A percentile compares a stretch with the other conserved stretches of the same genome.
Evolutionary conservation across 2,329 filamentous ascomycete genomes (phyloP).

Genomic region (Arachnopeziza araneosa): DNA sequence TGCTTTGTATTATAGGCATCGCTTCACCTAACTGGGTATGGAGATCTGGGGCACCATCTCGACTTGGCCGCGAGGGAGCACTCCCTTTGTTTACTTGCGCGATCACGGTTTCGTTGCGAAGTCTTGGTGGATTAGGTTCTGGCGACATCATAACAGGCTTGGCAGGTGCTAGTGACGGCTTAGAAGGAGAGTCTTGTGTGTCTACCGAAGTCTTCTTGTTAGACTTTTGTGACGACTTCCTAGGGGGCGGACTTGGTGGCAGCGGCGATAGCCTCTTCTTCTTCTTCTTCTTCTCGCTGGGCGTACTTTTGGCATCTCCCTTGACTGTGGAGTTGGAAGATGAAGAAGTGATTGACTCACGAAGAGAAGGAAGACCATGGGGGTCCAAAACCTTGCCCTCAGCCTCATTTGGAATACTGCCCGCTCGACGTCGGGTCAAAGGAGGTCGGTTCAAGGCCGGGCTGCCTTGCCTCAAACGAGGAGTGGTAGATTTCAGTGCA

Average conservation of each 20-base stretch:
- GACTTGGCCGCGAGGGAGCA: constrained; percentile 56
- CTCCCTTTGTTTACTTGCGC: not conserved
- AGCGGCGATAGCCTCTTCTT: constrained; percentile 41
- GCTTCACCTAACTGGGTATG: constrained; percentile 48
- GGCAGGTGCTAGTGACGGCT: constrained; percentile 31
- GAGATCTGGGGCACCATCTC: constrained; percentile 61
- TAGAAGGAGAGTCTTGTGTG: constrained; percentile 36
- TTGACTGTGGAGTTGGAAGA: constrained; percentile 66
- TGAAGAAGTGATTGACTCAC: constrained; percentile 66
- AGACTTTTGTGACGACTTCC: constrained; percentile 53
- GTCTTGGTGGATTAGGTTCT: constrained; percentile 13
- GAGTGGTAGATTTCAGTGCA: constrained; percentile 34
- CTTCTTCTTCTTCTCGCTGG: constrained; percentile 33
- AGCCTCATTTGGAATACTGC: constrained; percentile 42
- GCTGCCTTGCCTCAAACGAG: constrained; percentile 48
- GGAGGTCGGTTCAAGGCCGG: constrained; percentile 53
- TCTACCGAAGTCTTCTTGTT: constrained; percentile 25
- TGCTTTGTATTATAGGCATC: constrained; percentile 57
- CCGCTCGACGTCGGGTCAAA: constrained; percentile 51
- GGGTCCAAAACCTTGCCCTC: constrained; percentile 27
- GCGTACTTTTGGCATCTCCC: constrained; percentile 30
- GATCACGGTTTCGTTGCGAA: not conserved
- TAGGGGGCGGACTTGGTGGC: constrained; percentile 55
- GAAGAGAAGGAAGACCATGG: constrained; percentile 50
- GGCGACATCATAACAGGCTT: constrained; percentile 26